A percentile compares a stretch with the other conserved stretches of the same genome.
Evolutionary conservation across 1,284 basidiomycete species (phyloP).

Genomic region (Ceratobasidium sp.): DNA sequence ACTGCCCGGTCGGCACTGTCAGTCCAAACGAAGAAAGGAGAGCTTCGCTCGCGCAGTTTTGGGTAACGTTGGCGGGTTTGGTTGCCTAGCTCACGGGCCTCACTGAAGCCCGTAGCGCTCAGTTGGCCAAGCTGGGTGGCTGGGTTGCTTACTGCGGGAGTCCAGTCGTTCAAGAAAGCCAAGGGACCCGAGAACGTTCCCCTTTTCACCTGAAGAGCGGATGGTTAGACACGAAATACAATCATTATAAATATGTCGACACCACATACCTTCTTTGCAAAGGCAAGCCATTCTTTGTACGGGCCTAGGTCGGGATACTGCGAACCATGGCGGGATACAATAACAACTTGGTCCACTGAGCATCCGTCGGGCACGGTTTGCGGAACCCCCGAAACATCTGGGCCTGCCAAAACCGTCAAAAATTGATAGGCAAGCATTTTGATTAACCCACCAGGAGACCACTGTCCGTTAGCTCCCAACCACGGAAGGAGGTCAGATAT

Average conservation of each 20-base stretch:
- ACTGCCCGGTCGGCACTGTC: constrained; percentile 26
- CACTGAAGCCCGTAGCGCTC: constrained; percentile 21
- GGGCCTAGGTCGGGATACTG: constrained; percentile 30
- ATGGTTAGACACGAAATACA: neutral
- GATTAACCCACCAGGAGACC: constrained; percentile 26
- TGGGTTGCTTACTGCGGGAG: constrained; percentile 24
- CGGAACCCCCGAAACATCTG: constrained; percentile 22
- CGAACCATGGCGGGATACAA: constrained; percentile 31
- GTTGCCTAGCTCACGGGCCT: constrained; percentile 20
- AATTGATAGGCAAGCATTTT: neutral
- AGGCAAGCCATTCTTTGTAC: constrained; percentile 40
- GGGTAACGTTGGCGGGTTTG: constrained; percentile 37
- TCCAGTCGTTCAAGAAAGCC: constrained; percentile 33
- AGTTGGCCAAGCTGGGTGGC: constrained; percentile 31
- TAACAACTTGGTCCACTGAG: constrained; percentile 33
- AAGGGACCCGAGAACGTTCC: constrained; percentile 34
- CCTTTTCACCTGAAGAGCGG: constrained; percentile 6
- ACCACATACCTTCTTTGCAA: constrained; percentile 13
- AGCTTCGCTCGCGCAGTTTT: constrained; percentile 19
- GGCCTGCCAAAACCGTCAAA: neutral
- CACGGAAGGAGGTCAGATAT: constrained; percentile 29
- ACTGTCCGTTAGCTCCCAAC: constrained; percentile 37
- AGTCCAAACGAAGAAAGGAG: constrained; percentile 32
- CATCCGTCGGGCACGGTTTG: constrained; percentile 18
- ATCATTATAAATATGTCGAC: neutral